Evolutionary conservation across 2,329 filamentous ascomycete species (phyloP), one percentile per base, ranked within the genome.

Genomic region (Amauroascus niger): DNA sequence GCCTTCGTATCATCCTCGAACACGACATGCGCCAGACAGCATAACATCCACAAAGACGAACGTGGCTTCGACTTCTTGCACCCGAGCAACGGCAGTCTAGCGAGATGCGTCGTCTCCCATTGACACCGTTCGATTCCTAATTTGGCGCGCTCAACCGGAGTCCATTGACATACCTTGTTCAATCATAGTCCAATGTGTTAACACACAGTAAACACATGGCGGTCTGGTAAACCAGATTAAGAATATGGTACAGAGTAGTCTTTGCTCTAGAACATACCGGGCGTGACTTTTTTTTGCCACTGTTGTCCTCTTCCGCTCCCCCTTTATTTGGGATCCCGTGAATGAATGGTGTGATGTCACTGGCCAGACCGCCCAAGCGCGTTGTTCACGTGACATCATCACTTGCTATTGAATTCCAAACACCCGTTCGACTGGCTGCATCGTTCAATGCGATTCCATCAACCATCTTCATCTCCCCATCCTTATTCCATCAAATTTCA

Each of bases 331-430:
- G 40, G 22, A 58, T 58, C 60, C 59, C 68, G 70, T 72, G 69
- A 71, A 63, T 66, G 63, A 62, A 64, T 58, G 58, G 62, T 59
- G 64, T 62, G 60, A 64, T 69, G 63, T 71, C 67, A 72, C 69
- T 72, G 69, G 69, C 63, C 60, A 60, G 58, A 45, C 37, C 45
- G 14, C 14, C 47, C 53, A 49, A 56, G 50, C 52, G 22, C 30
- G 53, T 28, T 24, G 13, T 43, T 58, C 70, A 72, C 70, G 70
- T 72, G 70, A 72, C 57, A 33, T 53, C 60, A 51, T 54, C 46
- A 30, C 37, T 57, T 57, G 56, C 53, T 52, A 52, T 52, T 54
- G 52, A 56, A 56, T 60, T 57, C 49, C n/a, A 6, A 51, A 37
- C 48, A 41, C 47, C 43, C 53, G n/a, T n/a, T n/a, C n/a, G 41